Conservation (phyloP, 257 asterid species). For the Solanum medicagineum region DNA sequence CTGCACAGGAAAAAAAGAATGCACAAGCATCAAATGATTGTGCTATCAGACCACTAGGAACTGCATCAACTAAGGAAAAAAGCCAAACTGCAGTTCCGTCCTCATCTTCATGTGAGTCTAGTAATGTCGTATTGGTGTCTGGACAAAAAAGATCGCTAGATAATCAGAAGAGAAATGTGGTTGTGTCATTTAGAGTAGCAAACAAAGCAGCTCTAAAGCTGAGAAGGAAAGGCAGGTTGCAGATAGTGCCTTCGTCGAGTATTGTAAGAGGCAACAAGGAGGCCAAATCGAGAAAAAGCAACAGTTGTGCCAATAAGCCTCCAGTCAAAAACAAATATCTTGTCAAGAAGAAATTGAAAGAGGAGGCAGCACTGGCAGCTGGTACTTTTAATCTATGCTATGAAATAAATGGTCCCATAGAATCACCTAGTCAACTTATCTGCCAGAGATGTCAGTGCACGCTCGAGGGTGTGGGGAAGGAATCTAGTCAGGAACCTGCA, state of each 20-base stretch:
- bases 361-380: constrained; percentile 14
- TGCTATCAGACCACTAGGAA: constrained; percentile 9
- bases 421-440: constrained; percentile 27
- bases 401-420: constrained; percentile 11
- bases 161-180: constrained; percentile 17
- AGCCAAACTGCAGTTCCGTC: constrained; percentile 11
- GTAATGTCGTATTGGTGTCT: constrained; percentile 10
- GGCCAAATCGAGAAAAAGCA: constrained; percentile 23
- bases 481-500: constrained; percentile 15
- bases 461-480: constrained; percentile 26
- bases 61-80: constrained; percentile 12
- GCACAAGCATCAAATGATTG: constrained; percentile 7
- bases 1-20: background rate
- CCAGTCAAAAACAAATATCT: constrained; percentile 43
- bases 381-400: constrained; percentile 10
- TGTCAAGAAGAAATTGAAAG: constrained; percentile 42
- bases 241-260: constrained; percentile 27
- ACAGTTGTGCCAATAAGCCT: constrained; percentile 43
- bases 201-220: constrained; percentile 43
- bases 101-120: constrained; percentile 4
- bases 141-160: constrained; percentile 20
- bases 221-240: constrained; percentile 45
- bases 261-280: constrained; percentile 38
- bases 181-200: constrained; percentile 23
- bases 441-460: constrained; percentile 89